Conservation (phyloP, 805 yeast genomes). For the Starmera quercuum region DNA sequence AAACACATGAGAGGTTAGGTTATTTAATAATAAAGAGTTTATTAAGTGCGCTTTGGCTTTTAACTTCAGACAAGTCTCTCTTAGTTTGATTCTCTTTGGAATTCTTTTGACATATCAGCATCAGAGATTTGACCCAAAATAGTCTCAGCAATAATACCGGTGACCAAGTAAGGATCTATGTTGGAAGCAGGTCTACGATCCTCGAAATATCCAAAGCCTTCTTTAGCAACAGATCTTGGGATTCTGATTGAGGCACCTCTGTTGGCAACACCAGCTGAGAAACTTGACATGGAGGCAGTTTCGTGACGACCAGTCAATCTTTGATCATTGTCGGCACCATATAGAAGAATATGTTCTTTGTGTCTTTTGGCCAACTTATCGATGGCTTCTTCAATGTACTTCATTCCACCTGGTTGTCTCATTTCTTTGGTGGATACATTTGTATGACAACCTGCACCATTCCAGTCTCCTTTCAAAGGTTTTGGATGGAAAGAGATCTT, state of each 20-base stretch:
- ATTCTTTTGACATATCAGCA: slow-evolving; percentile 91
- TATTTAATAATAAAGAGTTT: no score
- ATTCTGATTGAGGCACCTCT: slow-evolving; percentile 99
- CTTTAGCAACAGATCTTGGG: slow-evolving; percentile 97
- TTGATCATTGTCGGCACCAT: slow-evolving; percentile 91
- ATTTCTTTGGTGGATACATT: slow-evolving; percentile 88
- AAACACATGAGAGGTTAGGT: no score
- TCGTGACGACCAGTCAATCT: slow-evolving; percentile 98
- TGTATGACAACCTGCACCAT: slow-evolving; percentile 99
- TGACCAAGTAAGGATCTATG: slow-evolving; percentile 97
- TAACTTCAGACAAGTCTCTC: no score
- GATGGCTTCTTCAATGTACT: slow-evolving; percentile 84
- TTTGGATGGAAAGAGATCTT: slow-evolving; percentile 99
- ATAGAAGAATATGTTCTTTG: slow-evolving; percentile 88
- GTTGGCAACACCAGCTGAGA: slow-evolving; percentile 98
- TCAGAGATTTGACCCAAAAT: slow-evolving; percentile 90
- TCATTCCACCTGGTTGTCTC: slow-evolving; percentile 97
- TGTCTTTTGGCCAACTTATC: slow-evolving; percentile 94
- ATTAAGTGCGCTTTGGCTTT: no score
- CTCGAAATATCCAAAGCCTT: slow-evolving; percentile 97
- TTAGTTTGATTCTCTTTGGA: slow-evolving; percentile 53
- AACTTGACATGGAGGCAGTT: slow-evolving; percentile 88
- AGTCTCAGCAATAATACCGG: slow-evolving; percentile 97
- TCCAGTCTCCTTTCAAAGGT: slow-evolving; percentile 99
- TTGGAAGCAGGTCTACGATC: slow-evolving; percentile 99